phyloP scores from a whole-genome alignment of 805 yeast species.

The Candida pseudoglaebosa region DNA sequence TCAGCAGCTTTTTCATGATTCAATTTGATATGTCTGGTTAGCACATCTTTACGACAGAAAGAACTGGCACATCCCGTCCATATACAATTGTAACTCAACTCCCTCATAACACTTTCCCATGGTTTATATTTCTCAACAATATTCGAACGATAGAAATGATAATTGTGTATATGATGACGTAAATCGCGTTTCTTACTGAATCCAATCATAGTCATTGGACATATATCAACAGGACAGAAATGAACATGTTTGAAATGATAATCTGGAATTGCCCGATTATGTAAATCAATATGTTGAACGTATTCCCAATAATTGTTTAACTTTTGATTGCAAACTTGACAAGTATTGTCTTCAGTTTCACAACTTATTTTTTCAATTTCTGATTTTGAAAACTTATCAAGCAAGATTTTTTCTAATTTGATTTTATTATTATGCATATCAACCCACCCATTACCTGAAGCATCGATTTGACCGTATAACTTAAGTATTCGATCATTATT shows the following conservation, averaged over 20 bases:
- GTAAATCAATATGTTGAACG: constrained; percentile 9
- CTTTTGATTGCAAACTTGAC: constrained; percentile 7
- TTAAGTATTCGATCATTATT: constrained; percentile 2
- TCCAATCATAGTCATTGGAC: constrained; percentile 30
- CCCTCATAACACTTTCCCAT: constrained; percentile 8
- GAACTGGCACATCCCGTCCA: constrained; percentile 39
- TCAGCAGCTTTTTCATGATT: constrained; percentile 37
- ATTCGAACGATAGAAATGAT: constrained; percentile 18
- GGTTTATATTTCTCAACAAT: constrained; percentile 6
- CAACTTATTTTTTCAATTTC: constrained; percentile 5
- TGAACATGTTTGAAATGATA: constrained; percentile 5
- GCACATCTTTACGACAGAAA: constrained; percentile 52
- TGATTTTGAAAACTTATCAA: constrained; percentile 1
- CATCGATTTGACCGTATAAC: constrained; percentile 1
- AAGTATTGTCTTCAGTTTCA: constrained; percentile 2
- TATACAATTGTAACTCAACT: constrained; percentile 15
- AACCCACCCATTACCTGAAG: constrained; percentile 3
- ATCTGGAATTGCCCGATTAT: constrained; percentile 4
- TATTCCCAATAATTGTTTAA: constrained; percentile 9
- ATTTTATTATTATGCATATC: constrained; percentile 1
- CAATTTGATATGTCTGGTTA: constrained; percentile 48
- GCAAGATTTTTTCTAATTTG: constrained; percentile 1
- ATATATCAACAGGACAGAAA: constrained; percentile 25
- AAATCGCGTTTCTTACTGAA: constrained; percentile 25
- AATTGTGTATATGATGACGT: constrained; percentile 25